These are phyloP conservation scores for Fusarium sulawesiense DNA, from an alignment of 2,329 filamentous ascomycete genomes.

Conservation along the genomic window DNA sequence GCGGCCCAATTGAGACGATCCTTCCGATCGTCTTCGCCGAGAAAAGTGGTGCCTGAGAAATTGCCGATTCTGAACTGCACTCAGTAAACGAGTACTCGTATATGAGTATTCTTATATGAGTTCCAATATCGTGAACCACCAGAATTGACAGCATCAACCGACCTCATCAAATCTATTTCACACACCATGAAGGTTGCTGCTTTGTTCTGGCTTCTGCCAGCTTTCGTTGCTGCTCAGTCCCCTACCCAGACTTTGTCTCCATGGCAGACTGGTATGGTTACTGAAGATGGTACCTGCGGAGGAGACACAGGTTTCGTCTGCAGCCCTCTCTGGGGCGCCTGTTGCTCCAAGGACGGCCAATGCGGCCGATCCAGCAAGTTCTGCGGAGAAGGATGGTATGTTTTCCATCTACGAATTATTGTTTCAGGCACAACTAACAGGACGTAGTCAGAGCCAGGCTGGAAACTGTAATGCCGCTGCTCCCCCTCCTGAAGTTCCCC, in stretches of 20 bases:
- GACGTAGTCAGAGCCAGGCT: not conserved
- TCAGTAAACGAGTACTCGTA: not conserved
- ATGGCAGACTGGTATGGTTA: conserved; percentile 17
- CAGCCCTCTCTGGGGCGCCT: conserved; percentile 15
- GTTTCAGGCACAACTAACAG: not conserved
- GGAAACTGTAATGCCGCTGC: conserved; percentile 20
- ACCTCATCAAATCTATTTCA: too few species aligned
- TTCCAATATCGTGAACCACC: not conserved
- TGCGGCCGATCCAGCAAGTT: conserved; percentile 17
- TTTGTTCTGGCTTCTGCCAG: conserved; percentile 7
- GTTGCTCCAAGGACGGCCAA: conserved; percentile 4
- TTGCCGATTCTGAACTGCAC: not conserved
- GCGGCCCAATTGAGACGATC: not conserved
- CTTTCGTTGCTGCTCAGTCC: conserved; percentile 6
- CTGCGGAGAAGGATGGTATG: conserved; percentile 22
- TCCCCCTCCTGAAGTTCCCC: not conserved
- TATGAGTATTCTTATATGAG: not conserved
- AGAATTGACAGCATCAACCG: not conserved
- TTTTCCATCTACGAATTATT: rapidly evolving
- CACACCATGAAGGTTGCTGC: not conserved
- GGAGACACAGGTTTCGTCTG: conserved; percentile 11
- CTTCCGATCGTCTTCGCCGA: not conserved
- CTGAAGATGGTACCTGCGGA: conserved; percentile 8
- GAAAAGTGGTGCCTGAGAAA: not conserved
- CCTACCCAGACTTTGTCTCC: not conserved